Percentiles rank a stretch among this genome's conserved stretches.
Evolutionary conservation across 2,329 filamentous ascomycete species (phyloP).

Genomic region (Plectosphaerella cucumerina): DNA sequence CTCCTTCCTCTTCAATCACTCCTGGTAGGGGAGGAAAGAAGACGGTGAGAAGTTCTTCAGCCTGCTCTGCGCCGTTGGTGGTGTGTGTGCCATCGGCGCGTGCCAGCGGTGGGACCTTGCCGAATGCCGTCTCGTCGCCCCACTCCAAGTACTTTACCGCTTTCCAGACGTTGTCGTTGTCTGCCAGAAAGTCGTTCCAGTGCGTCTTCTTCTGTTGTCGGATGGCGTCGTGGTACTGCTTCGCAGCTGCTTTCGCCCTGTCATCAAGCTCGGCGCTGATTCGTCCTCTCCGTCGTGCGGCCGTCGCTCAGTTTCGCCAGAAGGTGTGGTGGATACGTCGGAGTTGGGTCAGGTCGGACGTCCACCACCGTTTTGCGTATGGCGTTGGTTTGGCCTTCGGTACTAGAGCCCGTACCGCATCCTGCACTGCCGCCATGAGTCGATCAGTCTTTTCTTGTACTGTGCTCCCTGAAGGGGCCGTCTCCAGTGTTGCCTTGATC

Average conservation of each 20-base stretch:
- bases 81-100: conserved; percentile 13
- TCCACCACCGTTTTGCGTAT: conserved; percentile 25
- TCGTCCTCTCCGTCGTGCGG: conserved; percentile 4
- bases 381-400: conserved; percentile 19
- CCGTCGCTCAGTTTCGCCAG: conserved; percentile 21
- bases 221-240: conserved; percentile 20
- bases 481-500: conserved; percentile 3
- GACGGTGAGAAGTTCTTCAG: conserved; percentile 13
- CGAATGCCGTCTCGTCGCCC: conserved; percentile 14
- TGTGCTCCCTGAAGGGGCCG: conserved; percentile 17
- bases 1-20: conserved; percentile 14
- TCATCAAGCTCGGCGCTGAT: conserved; percentile 8
- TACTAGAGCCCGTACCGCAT: conserved; percentile 3
- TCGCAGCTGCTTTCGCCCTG: conserved; percentile 14
- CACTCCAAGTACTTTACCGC: conserved; percentile 21
- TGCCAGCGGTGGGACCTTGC: conserved; percentile 16
- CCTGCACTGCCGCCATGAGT: conserved; percentile 1
- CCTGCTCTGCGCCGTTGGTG: conserved; percentile 10
- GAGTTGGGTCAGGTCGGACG: conserved; percentile 20
- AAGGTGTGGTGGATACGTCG: conserved; percentile 18
- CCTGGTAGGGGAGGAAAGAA: conserved; percentile 17
- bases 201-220: conserved; percentile 19
- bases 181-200: conserved; percentile 20
- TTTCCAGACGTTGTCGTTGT: conserved; percentile 22
- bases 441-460: conserved; percentile 4